Conservation (phyloP, 2,329 filamentous ascomycete genomes). For the Aureobasidium pullulans region DNA sequence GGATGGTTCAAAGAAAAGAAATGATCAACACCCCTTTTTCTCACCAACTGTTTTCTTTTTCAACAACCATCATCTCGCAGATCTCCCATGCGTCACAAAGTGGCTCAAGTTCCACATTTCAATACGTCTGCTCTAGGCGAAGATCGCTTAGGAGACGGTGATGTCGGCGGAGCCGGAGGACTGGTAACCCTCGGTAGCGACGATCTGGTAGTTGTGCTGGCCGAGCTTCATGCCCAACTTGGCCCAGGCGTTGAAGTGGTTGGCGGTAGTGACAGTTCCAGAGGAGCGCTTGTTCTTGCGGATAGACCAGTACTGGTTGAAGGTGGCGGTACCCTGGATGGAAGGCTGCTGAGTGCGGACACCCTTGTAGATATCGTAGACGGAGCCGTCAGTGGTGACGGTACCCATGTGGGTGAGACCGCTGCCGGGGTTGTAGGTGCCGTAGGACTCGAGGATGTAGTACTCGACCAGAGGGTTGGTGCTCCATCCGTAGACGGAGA, state of each 20-base stretch:
- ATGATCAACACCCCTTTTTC: not conserved
- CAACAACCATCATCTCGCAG: not conserved
- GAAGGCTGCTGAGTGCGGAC: conserved; percentile 40
- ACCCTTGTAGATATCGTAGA: conserved; percentile 45
- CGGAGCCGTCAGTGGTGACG: conserved; percentile 45
- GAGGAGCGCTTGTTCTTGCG: conserved; percentile 42
- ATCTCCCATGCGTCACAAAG: too few relatives aligned
- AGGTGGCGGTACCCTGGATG: conserved; percentile 48
- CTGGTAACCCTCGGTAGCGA: conserved; percentile 39
- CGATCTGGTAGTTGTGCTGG: conserved; percentile 44
- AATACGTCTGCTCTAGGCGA: not conserved
- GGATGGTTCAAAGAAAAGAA: not conserved
- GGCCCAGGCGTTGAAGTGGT: conserved; percentile 50
- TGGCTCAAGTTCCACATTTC: not conserved
- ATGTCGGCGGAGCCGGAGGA: conserved; percentile 27
- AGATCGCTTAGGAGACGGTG: conserved; percentile 2
- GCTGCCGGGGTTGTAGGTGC: conserved; percentile 38
- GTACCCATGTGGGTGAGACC: conserved; percentile 43
- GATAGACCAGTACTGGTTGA: conserved; percentile 49
- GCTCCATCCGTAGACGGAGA: conserved; percentile 54
- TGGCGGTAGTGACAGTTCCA: conserved; percentile 43
- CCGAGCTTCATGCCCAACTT: conserved; percentile 43
- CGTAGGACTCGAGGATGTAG: conserved; percentile 50
- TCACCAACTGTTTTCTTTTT: not conserved
- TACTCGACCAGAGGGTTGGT: conserved; percentile 48